These are phyloP conservation scores for Xanthoconium stramineum DNA, from an alignment of 768 basidiomycete species.

Conservation along the genomic window DNA sequence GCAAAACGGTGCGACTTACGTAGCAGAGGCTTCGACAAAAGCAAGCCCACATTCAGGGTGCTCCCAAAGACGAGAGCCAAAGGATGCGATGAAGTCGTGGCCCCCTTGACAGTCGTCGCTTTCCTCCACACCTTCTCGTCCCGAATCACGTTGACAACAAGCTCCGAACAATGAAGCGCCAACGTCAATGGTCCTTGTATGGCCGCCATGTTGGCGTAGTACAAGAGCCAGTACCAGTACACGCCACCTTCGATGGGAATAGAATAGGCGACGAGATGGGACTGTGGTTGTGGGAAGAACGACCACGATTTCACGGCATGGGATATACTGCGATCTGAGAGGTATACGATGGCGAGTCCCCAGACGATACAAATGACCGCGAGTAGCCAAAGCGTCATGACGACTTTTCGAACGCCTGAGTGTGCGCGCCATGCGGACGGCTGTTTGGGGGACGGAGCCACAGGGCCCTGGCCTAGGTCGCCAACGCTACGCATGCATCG, in stretches of 20 bases:
- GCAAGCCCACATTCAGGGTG: conserved; percentile 12
- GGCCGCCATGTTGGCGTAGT: conserved; percentile 23
- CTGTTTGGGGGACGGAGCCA: conserved; percentile 13
- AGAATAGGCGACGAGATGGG: conserved; percentile 20
- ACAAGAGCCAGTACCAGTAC: conserved; percentile 24
- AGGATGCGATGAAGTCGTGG: conserved; percentile 17
- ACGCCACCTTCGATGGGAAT: conserved; percentile 19
- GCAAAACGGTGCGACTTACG: conserved; percentile 18
- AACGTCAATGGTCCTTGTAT: conserved; percentile 31
- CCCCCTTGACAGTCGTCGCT: conserved; percentile 17
- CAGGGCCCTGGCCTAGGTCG: conserved; percentile 10
- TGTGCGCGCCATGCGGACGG: conserved; percentile 30
- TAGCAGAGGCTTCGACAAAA: conserved; percentile 23
- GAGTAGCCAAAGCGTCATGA: conserved; percentile 23
- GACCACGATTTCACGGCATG: conserved; percentile 18
- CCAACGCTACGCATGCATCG: conserved; percentile 28
- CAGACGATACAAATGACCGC: conserved; percentile 19
- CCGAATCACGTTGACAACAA: conserved; percentile 28
- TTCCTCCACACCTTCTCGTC: conserved; percentile 29
- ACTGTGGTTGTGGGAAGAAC: conserved; percentile 23
- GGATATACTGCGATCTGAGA: conserved; percentile 7
- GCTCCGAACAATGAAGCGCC: conserved; percentile 27
- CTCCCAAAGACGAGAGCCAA: conserved; percentile 22
- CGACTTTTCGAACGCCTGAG: conserved; percentile 20
- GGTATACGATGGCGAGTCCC: conserved; percentile 15